Conservation (phyloP, 352 stramenopile species). For the Globisporangium viniferum region DNA sequence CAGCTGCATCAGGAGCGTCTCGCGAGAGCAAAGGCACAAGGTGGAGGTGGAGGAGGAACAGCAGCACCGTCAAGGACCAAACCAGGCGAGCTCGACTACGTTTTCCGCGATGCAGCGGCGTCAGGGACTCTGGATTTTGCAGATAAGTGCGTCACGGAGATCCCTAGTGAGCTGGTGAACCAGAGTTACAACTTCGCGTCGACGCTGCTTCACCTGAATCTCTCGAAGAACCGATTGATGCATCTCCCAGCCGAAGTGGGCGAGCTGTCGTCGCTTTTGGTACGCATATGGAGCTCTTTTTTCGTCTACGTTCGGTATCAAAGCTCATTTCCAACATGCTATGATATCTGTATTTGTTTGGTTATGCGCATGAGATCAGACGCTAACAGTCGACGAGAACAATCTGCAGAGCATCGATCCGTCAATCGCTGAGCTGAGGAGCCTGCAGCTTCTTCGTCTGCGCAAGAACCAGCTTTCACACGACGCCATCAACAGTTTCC, state of each 20-base stretch:
- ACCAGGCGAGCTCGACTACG: conserved; percentile 18
- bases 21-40: background rate
- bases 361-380: conserved; percentile 21
- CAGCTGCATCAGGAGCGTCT: conserved; percentile 18
- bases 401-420: conserved; percentile 41
- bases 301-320: too few species aligned
- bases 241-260: conserved; percentile 42
- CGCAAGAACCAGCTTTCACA: conserved; percentile 71
- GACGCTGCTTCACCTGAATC: conserved; percentile 58
- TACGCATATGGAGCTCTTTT: conserved; percentile 11
- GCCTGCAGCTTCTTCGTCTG: conserved; percentile 58
- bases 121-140: conserved; percentile 52
- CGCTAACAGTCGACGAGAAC: conserved; percentile 72
- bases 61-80: background rate
- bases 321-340: too few species aligned
- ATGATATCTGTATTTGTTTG: background rate
- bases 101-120: conserved; percentile 60
- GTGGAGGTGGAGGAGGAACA: background rate
- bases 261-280: conserved; percentile 43
- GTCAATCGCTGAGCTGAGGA: conserved; percentile 38
- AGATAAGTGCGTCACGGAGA: conserved; percentile 24
- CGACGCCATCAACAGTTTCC: conserved; percentile 39
- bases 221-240: conserved; percentile 65
- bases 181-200: conserved; percentile 38
- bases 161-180: conserved; percentile 29